Percentiles rank a stretch among this genome's conserved stretches.
Conservation (phyloP, 495 filamentous ascomycete species). For the Letharia lupina region DNA sequence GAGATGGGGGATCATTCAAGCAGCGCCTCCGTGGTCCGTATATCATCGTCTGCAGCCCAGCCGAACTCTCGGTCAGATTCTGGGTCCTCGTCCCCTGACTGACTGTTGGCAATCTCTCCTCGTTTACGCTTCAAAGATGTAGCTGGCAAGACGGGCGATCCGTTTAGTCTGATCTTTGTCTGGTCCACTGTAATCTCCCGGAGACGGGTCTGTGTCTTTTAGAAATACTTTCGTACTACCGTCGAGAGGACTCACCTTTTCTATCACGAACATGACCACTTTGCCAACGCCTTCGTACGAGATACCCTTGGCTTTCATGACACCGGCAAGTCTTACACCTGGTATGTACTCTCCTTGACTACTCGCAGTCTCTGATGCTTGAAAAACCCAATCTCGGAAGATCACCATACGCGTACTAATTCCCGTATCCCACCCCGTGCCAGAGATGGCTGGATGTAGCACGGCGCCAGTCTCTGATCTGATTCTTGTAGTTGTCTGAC, state of each 20-base stretch:
- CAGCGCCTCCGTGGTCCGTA: background rate
- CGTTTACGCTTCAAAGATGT: constrained; percentile 39
- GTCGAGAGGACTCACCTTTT: constrained; percentile 26
- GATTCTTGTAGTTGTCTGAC: constrained; percentile 64
- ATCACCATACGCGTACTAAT: constrained; percentile 59
- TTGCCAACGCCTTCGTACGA: constrained; percentile 32
- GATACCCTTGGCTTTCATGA: constrained; percentile 39
- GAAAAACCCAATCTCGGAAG: constrained; percentile 54
- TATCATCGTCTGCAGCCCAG: constrained; percentile 22
- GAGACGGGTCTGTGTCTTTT: constrained; percentile 30
- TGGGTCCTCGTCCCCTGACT: constrained; percentile 39
- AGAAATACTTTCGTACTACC: constrained; percentile 3
- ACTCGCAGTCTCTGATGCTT: constrained; percentile 6
- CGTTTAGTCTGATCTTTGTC: background rate
- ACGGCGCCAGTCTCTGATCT: constrained; percentile 50
- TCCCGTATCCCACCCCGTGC: constrained; percentile 59
- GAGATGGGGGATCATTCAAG: background rate
- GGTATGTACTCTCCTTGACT: constrained; percentile 15
- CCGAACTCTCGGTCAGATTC: constrained; percentile 32
- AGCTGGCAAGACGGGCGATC: background rate
- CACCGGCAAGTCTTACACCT: constrained; percentile 35
- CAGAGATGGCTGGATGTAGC: constrained; percentile 63
- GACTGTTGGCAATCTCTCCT: constrained; percentile 43
- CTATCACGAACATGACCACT: constrained; percentile 36
- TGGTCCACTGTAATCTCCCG: constrained; percentile 21